phyloP scores from a whole-genome alignment of 768 basidiomycete species.

The Termitomyces heimii region DNA sequence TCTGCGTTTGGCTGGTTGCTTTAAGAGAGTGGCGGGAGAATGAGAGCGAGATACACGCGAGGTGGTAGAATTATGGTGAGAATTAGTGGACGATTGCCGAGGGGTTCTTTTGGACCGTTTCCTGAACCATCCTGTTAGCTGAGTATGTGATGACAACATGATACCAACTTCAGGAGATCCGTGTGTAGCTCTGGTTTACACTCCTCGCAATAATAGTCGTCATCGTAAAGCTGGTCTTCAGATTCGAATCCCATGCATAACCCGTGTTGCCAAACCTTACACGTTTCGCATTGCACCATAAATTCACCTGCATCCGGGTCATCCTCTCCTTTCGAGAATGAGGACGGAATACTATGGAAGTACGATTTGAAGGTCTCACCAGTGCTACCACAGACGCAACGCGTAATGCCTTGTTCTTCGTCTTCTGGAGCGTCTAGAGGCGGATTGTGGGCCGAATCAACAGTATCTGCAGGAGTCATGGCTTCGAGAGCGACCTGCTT shows the following conservation, averaged over 20 bases:
- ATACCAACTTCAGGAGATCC: constrained; percentile 72
- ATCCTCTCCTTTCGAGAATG: constrained; percentile 45
- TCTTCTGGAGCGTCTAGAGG: constrained; percentile 43
- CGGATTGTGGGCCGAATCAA: constrained; percentile 26
- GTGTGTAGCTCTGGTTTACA: constrained; percentile 85
- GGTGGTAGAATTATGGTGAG: constrained; percentile 47
- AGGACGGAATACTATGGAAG: constrained; percentile 15
- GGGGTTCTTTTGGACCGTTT: constrained; percentile 56
- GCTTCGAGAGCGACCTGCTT: constrained; percentile 21
- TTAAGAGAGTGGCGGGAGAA: constrained; percentile 53
- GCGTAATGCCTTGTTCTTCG: constrained; percentile 63
- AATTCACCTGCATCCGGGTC: constrained; percentile 85
- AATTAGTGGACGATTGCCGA: constrained; percentile 59
- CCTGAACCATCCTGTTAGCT: constrained; percentile 26
- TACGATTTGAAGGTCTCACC: constrained; percentile 39
- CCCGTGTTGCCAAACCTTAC: constrained; percentile 98
- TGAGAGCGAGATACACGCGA: constrained; percentile 71
- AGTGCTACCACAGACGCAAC: constrained; percentile 81
- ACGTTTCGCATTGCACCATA: constrained; percentile 97
- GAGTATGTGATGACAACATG: constrained; percentile 14
- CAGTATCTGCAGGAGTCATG: constrained; percentile 18
- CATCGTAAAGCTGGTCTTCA: constrained; percentile 64
- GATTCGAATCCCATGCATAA: constrained; percentile 90
- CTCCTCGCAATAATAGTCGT: constrained; percentile 90
- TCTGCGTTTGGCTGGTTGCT: constrained; percentile 76